Evolutionary conservation across 2,329 filamentous ascomycete genomes (phyloP), one percentile per base, ranked within the genome.

Genomic region (Aciculosporium take): DNA sequence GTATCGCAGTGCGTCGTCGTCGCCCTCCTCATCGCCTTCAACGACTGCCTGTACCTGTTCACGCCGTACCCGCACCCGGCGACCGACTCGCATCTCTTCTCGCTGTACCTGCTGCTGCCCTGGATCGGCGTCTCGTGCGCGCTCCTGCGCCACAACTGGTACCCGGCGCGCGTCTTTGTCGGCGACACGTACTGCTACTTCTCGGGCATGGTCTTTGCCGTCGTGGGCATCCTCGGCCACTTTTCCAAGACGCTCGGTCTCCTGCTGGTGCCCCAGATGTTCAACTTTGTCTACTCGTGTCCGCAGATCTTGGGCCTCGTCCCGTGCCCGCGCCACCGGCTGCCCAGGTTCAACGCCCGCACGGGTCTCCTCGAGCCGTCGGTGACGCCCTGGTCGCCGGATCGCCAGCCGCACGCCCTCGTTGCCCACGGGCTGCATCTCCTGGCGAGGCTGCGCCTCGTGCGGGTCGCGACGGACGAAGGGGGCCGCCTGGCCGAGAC

Each of bases 121-220:
- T 96, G 96, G 68, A 74, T 96, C 45, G 91, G 87, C 38, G 91
- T 95, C 41, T 95, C 87, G 7, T 63, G 83, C 39, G 91, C 91
- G 7, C 72, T 98, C 13, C 74, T 91, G 55, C 76, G 66, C 58
- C 88, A 98, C 67, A 98, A 98, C 63, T 93, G 87, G 84, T 98
- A 87, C 57, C 91, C 91, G 0, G 86, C 89, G 20, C 80, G 79
- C 53, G 91, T 96, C 8, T 98, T 98, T 56, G 89, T 96, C 8
- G 91, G 91, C 42, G 91, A 98, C 62, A 98, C 91, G 4, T 98
- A 96, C 71, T 98, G 91, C 72, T 98, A 98, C 66, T 95, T 98
- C 61, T 91, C 91, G 1, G 91, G 91, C 50, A 98, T 98, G 87
- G 84, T 96, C 30, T 98, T 98, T 58, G 91, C 89, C 41, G 88